These are phyloP conservation scores for Arthrobotrys conoides DNA, from an alignment of 2,329 filamentous ascomycete genomes.

Conservation along the genomic window DNA sequence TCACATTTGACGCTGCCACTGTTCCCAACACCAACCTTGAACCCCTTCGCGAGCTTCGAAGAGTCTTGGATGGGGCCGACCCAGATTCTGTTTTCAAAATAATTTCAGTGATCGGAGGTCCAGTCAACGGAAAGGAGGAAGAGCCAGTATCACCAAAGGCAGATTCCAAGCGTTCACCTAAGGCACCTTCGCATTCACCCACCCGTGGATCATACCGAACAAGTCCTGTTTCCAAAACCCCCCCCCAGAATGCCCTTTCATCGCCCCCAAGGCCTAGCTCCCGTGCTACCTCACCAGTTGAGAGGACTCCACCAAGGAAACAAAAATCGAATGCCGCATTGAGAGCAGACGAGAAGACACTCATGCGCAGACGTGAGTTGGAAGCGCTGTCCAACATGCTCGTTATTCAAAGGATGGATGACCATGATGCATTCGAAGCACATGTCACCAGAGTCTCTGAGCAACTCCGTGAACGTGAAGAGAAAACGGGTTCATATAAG, in stretches of 20 bases:
- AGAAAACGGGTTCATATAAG: conserved; percentile 53
- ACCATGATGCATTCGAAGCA: conserved; percentile 51
- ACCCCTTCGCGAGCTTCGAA: conserved; percentile 51
- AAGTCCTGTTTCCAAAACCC: conserved; percentile 35
- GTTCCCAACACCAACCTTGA: conserved; percentile 59
- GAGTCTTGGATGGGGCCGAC: conserved; percentile 49
- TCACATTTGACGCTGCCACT: conserved; percentile 58
- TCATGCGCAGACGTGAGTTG: conserved; percentile 54
- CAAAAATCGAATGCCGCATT: conserved; percentile 36
- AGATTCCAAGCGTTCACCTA: conserved; percentile 35
- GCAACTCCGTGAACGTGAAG: conserved; percentile 50
- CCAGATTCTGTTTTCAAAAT: conserved; percentile 54
- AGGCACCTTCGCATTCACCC: conserved; percentile 17
- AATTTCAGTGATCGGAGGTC: conserved; percentile 55
- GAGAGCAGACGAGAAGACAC: conserved; percentile 51
- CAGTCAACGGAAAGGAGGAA: conserved; percentile 46
- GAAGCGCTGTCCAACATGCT: conserved; percentile 53
- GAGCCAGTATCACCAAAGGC: conserved; percentile 31
- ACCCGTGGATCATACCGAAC: conserved; percentile 33
- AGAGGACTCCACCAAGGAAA: conserved; percentile 22
- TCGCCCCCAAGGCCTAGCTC: conserved; percentile 19
- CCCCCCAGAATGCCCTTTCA: conserved; percentile 13
- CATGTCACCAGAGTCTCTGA: conserved; percentile 36
- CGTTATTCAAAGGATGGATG: conserved; percentile 42
- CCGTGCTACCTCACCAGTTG: conserved; percentile 33